A percentile compares a stretch with the other conserved stretches of the same genome.
phyloP scores from a whole-genome alignment of 2,329 filamentous ascomycete genomes.

The Gaeumannomyces tritici region DNA sequence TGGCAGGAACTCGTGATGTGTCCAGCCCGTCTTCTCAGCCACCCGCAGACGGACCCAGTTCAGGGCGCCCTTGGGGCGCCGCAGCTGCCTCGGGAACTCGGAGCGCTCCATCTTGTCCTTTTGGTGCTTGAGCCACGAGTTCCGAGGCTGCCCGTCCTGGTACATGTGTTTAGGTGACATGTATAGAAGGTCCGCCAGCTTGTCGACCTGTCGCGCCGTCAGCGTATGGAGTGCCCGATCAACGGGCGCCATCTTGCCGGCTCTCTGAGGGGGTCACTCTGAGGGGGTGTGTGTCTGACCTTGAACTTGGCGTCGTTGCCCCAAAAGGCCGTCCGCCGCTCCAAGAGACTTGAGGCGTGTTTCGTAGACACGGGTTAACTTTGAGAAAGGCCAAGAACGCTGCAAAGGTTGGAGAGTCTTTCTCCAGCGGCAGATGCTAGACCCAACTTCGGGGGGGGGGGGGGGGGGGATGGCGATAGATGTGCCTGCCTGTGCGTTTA shows the following conservation, averaged over 20 bases:
- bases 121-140: not conserved
- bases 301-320: not conserved
- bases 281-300: not conserved
- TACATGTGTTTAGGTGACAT: not conserved
- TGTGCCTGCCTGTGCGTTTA: not conserved
- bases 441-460: not conserved
- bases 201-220: not conserved
- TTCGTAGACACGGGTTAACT: not conserved
- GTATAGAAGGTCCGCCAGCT: not conserved
- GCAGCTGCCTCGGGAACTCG: not conserved
- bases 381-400: not conserved
- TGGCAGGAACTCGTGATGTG: not conserved
- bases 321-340: not conserved
- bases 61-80: not conserved
- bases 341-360: too few relatives aligned
- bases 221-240: not conserved
- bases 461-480: not conserved
- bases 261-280: not conserved
- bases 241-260: not conserved
- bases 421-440: not conserved
- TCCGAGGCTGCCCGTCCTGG: not conserved
- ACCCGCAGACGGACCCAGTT: conserved; percentile 18
- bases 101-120: conserved; percentile 1
- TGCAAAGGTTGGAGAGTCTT: not conserved
- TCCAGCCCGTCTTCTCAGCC: conserved; percentile 12